Evolutionary conservation across 1,139 yeast genomes (phyloP), one percentile per base, ranked within the genome.

Genomic region (Debaryomyces sp.): DNA sequence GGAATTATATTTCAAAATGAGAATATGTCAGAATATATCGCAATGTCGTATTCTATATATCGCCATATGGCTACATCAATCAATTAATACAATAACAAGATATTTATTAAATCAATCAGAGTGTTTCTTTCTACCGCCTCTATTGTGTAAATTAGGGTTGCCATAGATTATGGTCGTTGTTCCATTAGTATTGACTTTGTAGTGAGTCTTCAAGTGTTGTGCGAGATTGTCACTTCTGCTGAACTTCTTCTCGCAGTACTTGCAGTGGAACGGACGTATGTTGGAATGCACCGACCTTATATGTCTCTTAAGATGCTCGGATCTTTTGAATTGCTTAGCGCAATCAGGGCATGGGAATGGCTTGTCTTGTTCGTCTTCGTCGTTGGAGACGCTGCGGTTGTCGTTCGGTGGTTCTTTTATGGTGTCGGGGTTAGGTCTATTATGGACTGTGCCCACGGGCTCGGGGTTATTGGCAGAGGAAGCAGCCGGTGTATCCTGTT

Each of bases 141-240:
- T 51, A 41, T 63, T 63, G 51, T 64, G 72, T 34, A 62, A 55
- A 47, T 61, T 67, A 4, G 76, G 72, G 52, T 70, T 71, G 3
- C 77, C 77, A 52, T 71, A 70, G 45, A 74, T 65, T 21, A 73
- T 66, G 42, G 67, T 63, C 4, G 74, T 68, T 17, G 70, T 62
- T 13, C 78, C 78, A 46, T 68, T 64, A 10, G 68, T 55, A 53
- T 72, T 70, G 43, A 67, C 43, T 43, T 72, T 72, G 55, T 71
- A 75, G 54, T 77, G 81, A 8, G 81, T 77, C 59, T 77, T 76
- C 57, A 75, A 67, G 60, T 77, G 82, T 56, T 76, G 81, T 10
- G 80, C 78, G 60, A 77, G 68, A 55, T 77, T 77, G 60, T 77
- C 82, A 12, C 73, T 67, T 49, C 82, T 59, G 50, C 74, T 67